Evolutionary conservation across 495 filamentous ascomycete genomes (phyloP).

Genomic region (Neurospora discreta): DNA sequence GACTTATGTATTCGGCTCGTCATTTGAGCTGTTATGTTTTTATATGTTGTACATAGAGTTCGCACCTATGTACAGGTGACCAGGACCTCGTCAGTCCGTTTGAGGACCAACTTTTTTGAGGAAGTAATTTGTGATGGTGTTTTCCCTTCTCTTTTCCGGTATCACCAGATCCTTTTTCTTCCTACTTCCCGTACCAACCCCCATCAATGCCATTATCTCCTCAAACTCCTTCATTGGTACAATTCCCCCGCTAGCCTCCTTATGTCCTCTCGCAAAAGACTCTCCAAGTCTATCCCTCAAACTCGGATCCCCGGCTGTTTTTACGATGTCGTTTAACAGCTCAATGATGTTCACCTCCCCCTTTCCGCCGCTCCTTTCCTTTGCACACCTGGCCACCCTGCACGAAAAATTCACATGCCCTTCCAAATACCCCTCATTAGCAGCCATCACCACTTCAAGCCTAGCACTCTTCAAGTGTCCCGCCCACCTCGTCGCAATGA

Average conservation of each 20-base stretch:
- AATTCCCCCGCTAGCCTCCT: constrained; percentile 47
- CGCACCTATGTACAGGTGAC: not conserved
- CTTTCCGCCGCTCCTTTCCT: constrained; percentile 16
- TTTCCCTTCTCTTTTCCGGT: not conserved
- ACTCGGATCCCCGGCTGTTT: constrained; percentile 22
- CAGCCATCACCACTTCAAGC: constrained; percentile 45
- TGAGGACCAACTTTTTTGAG: not conserved
- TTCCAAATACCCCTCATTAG: constrained; percentile 47
- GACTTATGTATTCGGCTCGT: not conserved
- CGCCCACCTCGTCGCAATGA: constrained; percentile 51
- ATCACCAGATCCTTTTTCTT: not conserved
- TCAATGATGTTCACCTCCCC: constrained; percentile 46
- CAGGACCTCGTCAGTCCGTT: not conserved
- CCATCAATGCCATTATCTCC: constrained; percentile 42
- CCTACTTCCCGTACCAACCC: constrained; percentile 38
- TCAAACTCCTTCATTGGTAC: constrained; percentile 43
- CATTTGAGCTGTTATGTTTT: not conserved
- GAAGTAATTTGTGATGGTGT: not conserved
- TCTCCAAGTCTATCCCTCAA: constrained; percentile 39
- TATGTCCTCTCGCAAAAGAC: constrained; percentile 47
- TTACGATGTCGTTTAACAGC: constrained; percentile 34
- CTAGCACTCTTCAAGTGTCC: constrained; percentile 36
- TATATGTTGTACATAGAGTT: not conserved
- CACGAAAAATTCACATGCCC: constrained; percentile 50
- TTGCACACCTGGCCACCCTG: constrained; percentile 37